These are phyloP conservation scores for Chaetomidium leptoderma DNA, from an alignment of 495 filamentous ascomycete genomes.

Conservation along the genomic window DNA sequence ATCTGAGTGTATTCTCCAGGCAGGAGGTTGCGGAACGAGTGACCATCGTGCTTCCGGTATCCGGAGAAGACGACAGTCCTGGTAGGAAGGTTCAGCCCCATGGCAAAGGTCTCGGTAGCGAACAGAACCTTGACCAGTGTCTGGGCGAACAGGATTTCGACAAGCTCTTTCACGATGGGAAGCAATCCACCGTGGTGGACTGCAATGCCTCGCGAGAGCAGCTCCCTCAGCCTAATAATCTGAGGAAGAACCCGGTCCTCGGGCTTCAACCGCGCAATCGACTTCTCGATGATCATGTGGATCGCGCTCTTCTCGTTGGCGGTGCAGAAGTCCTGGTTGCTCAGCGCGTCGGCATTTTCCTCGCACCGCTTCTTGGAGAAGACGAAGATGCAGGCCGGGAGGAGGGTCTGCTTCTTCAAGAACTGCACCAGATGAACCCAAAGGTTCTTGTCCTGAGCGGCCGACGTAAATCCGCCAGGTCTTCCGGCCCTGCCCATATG, in stretches of 20 bases:
- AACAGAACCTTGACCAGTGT: conserved; percentile 95
- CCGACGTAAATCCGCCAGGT: conserved; percentile 75
- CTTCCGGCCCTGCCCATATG: conserved; percentile 86
- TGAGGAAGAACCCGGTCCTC: conserved; percentile 88
- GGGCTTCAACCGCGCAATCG: conserved; percentile 83
- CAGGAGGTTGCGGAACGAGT: conserved; percentile 80
- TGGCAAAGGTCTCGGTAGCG: conserved; percentile 96
- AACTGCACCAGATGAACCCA: conserved; percentile 95
- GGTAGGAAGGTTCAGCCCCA: conserved; percentile 94
- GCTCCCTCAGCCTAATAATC: conserved; percentile 78
- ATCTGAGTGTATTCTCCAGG: conserved; percentile 98
- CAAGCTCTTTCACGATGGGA: conserved; percentile 96
- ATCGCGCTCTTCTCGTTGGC: conserved; percentile 90
- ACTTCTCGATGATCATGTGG: conserved; percentile 97
- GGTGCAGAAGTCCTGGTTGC: conserved; percentile 89
- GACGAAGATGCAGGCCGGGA: conserved; percentile 94
- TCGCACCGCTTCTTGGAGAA: conserved; percentile 98
- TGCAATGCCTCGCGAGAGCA: conserved; percentile 83
- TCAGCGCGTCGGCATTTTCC: conserved; percentile 91
- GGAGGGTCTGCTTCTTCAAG: conserved; percentile 75
- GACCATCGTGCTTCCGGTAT: conserved; percentile 92
- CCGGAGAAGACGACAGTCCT: conserved; percentile 97
- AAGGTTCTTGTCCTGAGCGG: conserved; percentile 89
- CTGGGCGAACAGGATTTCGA: conserved; percentile 93
- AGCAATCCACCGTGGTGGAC: conserved; percentile 94